phyloP scores from a whole-genome alignment of 2,329 filamentous ascomycete species.

The Lecanicillium sp. region DNA sequence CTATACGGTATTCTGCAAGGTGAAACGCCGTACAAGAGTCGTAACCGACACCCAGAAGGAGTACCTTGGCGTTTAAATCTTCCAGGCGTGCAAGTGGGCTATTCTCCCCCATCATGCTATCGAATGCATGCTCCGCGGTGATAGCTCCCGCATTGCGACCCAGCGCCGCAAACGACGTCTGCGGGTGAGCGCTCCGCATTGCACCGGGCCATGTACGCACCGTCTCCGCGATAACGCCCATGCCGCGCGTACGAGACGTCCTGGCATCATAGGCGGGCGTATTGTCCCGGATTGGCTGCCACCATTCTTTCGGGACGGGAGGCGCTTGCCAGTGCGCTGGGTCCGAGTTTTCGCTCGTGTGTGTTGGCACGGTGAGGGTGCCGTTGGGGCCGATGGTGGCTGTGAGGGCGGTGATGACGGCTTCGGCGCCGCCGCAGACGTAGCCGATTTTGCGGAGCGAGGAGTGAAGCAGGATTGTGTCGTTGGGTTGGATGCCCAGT shows the following conservation, averaged over 20 bases:
- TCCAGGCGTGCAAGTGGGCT: constrained; percentile 5
- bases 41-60: constrained; percentile 10
- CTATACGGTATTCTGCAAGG: constrained; percentile 9
- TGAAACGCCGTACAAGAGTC: constrained; percentile 11
- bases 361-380: constrained; percentile 12
- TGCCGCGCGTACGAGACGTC: constrained; percentile 3
- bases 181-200: constrained; percentile 12
- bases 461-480: constrained; percentile 9
- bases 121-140: background rate
- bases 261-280: constrained; percentile 10
- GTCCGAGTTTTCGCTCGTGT: constrained; percentile 12
- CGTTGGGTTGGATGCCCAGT: constrained; percentile 4
- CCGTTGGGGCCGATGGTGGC: constrained; percentile 7
- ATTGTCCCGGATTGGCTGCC: constrained; percentile 11
- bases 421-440: constrained; percentile 10
- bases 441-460: constrained; percentile 8
- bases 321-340: constrained; percentile 10
- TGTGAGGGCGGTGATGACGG: constrained; percentile 8
- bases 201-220: constrained; percentile 12
- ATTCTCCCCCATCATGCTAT: constrained; percentile 5
- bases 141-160: constrained; percentile 6
- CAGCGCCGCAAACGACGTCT: constrained; percentile 12
- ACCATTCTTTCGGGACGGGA: constrained; percentile 11
- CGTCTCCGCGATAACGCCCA: constrained; percentile 11
- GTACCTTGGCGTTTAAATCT: constrained; percentile 7